Conservation (phyloP, 2,329 filamentous ascomycete genomes). For the Cercospora nicotianae region DNA sequence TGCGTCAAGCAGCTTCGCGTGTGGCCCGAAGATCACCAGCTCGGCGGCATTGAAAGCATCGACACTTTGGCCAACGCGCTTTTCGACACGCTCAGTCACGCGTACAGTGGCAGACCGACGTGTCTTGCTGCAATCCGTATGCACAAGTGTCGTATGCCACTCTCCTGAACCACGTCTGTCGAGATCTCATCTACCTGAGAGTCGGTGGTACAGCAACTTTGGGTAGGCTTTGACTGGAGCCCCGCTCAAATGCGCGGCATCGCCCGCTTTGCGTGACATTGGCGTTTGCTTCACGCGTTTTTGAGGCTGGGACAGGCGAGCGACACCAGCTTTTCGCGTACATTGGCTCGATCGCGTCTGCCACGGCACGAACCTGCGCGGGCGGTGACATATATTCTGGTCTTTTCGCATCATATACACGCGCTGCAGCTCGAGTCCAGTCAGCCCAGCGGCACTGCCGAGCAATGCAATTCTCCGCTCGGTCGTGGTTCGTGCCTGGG, state of each 20-base stretch:
- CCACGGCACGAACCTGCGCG: neutral
- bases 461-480: neutral
- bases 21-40: slow-evolving; percentile 7
- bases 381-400: neutral
- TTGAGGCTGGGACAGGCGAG: slow-evolving; percentile 5
- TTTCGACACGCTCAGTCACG: neutral
- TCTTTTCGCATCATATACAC: neutral
- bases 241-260: slow-evolving; percentile 7
- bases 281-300: neutral
- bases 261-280: slow-evolving; percentile 6
- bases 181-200: neutral
- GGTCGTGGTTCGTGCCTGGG: neutral
- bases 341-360: slow-evolving; percentile 12
- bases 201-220: neutral
- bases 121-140: neutral
- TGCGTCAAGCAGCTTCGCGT: slow-evolving; percentile 9
- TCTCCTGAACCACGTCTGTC: neutral
- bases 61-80: neutral
- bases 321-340: neutral
- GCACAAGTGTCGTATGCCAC: neutral
- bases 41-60: neutral
- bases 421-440: neutral
- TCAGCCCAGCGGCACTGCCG: neutral
- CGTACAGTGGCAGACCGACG: neutral
- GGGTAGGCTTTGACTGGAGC: slow-evolving; percentile 8